Conservation (phyloP, 805 yeast species). For the Peterozyma toletana region DNA sequence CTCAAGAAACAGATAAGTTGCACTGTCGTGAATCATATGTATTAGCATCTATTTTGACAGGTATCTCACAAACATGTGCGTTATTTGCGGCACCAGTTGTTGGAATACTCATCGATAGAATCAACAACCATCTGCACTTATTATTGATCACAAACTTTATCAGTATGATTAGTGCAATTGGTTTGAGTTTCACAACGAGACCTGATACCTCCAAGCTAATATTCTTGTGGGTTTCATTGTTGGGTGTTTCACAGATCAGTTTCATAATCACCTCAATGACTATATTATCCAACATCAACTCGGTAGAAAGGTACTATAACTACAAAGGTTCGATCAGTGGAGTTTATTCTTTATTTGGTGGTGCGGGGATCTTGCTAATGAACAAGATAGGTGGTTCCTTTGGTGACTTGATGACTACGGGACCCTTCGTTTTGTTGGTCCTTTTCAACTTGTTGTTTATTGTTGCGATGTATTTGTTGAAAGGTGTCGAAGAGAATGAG, state of each 20-base stretch:
- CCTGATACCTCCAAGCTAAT: constrained; percentile 29
- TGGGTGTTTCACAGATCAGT: constrained; percentile 60
- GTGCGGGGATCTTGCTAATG: constrained; percentile 54
- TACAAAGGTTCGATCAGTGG: constrained; percentile 65
- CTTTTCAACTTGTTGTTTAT: constrained; percentile 26
- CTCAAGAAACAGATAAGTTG: constrained; percentile 23
- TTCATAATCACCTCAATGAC: constrained; percentile 59
- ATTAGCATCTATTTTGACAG: constrained; percentile 61
- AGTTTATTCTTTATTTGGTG: constrained; percentile 61
- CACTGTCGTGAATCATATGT: constrained; percentile 58
- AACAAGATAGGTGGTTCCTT: constrained; percentile 56
- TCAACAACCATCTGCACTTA: constrained; percentile 20
- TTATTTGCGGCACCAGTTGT: constrained; percentile 57
- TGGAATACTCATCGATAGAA: constrained; percentile 49
- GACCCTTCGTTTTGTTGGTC: constrained; percentile 52
- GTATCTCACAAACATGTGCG: constrained; percentile 53
- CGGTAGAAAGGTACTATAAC: constrained; percentile 34
- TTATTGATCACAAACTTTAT: constrained; percentile 29
- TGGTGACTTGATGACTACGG: constrained; percentile 49
- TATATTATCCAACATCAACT: constrained; percentile 27
- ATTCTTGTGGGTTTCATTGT: constrained; percentile 32
- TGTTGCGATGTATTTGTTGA: constrained; percentile 21
- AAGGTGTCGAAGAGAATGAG: constrained; percentile 11
- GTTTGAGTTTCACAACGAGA: constrained; percentile 21
- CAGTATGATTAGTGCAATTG: constrained; percentile 37